Evolutionary conservation across 2,329 filamentous ascomycete genomes (phyloP).

Genomic region (Periglandula ipomoeae): DNA sequence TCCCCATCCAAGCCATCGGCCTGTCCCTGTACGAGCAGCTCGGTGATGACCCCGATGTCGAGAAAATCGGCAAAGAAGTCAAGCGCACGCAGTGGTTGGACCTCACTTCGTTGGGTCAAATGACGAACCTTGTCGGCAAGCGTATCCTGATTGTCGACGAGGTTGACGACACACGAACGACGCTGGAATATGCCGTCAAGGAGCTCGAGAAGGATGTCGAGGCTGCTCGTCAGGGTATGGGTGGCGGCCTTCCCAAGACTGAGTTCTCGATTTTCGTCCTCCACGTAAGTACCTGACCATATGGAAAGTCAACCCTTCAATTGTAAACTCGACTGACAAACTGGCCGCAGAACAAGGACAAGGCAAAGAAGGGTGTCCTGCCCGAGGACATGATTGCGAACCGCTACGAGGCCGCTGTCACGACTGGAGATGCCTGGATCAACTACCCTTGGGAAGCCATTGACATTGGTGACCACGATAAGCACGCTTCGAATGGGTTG

Average conservation of each 20-base stretch:
- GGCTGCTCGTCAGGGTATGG: constrained; percentile 63
- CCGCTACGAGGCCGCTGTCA: constrained; percentile 77
- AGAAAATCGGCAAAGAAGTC: constrained; percentile 83
- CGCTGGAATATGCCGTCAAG: constrained; percentile 84
- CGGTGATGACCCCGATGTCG: constrained; percentile 42
- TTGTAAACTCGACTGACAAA: not conserved
- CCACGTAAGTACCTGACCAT: too few species aligned
- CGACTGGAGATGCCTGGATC: constrained; percentile 93
- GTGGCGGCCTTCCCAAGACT: constrained; percentile 57
- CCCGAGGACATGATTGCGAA: constrained; percentile 68
- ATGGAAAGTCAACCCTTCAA: constrained; percentile 21
- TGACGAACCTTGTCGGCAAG: constrained; percentile 85
- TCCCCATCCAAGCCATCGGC: constrained; percentile 97
- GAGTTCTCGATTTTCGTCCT: constrained; percentile 92
- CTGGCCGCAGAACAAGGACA: constrained; percentile 79
- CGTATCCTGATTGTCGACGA: constrained; percentile 89
- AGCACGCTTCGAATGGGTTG: constrained; percentile 28
- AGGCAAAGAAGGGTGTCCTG: constrained; percentile 82
- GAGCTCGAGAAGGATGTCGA: constrained; percentile 95
- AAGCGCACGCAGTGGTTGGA: constrained; percentile 98
- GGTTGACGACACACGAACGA: constrained; percentile 92
- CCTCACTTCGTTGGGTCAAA: constrained; percentile 69
- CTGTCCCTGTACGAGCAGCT: constrained; percentile 94
- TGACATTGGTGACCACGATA: constrained; percentile 89
- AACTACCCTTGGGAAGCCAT: constrained; percentile 97